These are phyloP conservation scores for Fistulifera solaris DNA, from an alignment of 108 stramenopile genomes.

Conservation along the genomic window DNA sequence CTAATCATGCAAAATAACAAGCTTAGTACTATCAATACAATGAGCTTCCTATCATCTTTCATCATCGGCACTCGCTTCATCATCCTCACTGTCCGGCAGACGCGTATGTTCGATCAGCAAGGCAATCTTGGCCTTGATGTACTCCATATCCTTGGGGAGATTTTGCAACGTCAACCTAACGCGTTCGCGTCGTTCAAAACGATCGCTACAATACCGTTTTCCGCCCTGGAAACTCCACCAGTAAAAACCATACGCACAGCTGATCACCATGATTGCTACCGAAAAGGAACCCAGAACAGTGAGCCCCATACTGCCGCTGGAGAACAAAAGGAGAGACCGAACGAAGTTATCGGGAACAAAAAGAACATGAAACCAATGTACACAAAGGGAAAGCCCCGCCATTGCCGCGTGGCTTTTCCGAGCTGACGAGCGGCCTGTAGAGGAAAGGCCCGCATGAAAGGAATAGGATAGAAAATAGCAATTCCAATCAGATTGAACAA, in stretches of 20 bases:
- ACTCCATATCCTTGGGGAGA: constrained; percentile 36
- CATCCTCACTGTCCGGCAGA: constrained; percentile 28
- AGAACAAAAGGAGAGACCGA: constrained; percentile 57
- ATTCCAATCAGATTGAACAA: constrained; percentile 80
- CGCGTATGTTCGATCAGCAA: constrained; percentile 39
- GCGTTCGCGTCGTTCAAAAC: constrained; percentile 26
- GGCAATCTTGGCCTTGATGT: constrained; percentile 28
- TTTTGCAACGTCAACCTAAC: constrained; percentile 9
- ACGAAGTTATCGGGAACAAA: constrained; percentile 41
- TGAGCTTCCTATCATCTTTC: neutral
- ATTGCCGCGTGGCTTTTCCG: constrained; percentile 53
- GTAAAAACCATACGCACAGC: constrained; percentile 20
- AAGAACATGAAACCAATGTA: constrained; percentile 70
- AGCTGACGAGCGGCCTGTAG: constrained; percentile 49
- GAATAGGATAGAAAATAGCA: constrained; percentile 78
- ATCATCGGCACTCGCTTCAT: constrained; percentile 3
- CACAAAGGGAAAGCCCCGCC: constrained; percentile 46
- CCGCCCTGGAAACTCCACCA: constrained; percentile 44
- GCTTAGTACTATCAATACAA: too few species aligned
- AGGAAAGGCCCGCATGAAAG: constrained; percentile 71
- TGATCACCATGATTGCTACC: constrained; percentile 21
- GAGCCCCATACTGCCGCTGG: constrained; percentile 38
- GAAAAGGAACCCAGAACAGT: constrained; percentile 58
- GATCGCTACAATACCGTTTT: constrained; percentile 8
- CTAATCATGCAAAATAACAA: too few species aligned